Evolutionary conservation across 2,329 filamentous ascomycete genomes (phyloP).

Genomic region (Eurotiales sp.): DNA sequence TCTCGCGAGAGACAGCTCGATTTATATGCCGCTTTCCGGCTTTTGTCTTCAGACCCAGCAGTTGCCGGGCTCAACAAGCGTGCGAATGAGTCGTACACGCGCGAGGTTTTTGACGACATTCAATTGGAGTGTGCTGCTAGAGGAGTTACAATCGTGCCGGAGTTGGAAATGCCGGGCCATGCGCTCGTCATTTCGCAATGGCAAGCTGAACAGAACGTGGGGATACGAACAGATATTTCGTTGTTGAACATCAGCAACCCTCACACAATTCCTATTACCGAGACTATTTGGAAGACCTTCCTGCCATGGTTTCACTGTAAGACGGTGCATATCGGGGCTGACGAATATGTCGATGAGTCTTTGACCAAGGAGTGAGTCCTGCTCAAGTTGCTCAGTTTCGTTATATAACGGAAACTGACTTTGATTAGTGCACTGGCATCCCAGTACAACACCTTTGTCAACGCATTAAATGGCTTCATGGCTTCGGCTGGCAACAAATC

Average conservation of each 20-base stretch:
- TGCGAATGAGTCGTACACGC: conserved; percentile 53
- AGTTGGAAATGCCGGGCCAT: conserved; percentile 57
- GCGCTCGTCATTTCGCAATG: conserved; percentile 53
- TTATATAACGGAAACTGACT: background rate
- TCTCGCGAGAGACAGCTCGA: conserved; percentile 41
- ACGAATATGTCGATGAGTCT: conserved; percentile 46
- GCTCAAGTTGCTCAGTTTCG: background rate
- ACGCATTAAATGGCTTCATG: conserved; percentile 48
- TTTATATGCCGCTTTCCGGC: conserved; percentile 52
- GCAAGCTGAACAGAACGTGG: conserved; percentile 54
- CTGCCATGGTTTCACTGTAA: conserved; percentile 56
- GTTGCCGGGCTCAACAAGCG: conserved; percentile 49
- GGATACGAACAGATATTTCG: conserved; percentile 42
- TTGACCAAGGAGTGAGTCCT: conserved; percentile 11
- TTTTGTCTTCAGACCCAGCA: conserved; percentile 46
- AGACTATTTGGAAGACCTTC: conserved; percentile 51
- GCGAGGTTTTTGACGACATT: conserved; percentile 47
- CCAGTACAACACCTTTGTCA: conserved; percentile 54
- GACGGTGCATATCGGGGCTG: conserved; percentile 54
- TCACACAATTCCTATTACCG: conserved; percentile 49
- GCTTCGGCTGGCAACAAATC: conserved; percentile 34
- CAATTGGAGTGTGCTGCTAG: conserved; percentile 48
- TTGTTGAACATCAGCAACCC: conserved; percentile 53
- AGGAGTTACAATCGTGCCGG: conserved; percentile 55
- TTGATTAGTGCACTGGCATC: conserved; percentile 39